phyloP scores from a whole-genome alignment of 108 stramenopile species.

The Cyclotella kingstonii region DNA sequence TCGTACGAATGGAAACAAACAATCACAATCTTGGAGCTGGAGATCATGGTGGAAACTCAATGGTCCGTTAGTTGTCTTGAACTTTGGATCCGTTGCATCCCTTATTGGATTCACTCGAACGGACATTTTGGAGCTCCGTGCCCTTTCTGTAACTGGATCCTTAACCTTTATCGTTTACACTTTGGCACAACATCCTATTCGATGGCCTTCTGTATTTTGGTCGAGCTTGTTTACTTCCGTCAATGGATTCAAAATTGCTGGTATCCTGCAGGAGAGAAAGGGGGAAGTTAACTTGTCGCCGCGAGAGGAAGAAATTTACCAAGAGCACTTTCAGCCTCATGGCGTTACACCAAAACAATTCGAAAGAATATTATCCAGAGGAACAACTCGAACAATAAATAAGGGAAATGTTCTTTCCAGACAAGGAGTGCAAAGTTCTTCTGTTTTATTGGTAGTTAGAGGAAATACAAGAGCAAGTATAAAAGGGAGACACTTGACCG shows the following conservation, averaged over 20 bases:
- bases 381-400: conserved; percentile 35
- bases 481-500: conserved; percentile 64
- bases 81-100: conserved; percentile 71
- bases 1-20: too few species aligned
- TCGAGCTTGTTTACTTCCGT: conserved; percentile 59
- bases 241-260: conserved; percentile 60
- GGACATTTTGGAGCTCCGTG: conserved; percentile 82
- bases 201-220: conserved; percentile 56
- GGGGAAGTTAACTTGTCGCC: conserved; percentile 50
- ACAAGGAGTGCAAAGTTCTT: conserved; percentile 46
- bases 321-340: conserved; percentile 71
- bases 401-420: conserved; percentile 49
- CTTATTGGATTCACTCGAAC: conserved; percentile 71
- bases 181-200: conserved; percentile 40
- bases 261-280: conserved; percentile 67
- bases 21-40: conserved; percentile 41
- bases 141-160: conserved; percentile 55
- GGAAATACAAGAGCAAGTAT: conserved; percentile 62
- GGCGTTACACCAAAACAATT: conserved; percentile 86
- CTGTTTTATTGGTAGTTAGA: conserved; percentile 64
- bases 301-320: conserved; percentile 58
- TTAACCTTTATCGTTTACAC: conserved; percentile 50
- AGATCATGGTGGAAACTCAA: conserved; percentile 55
- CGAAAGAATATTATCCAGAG: conserved; percentile 45
- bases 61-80: conserved; percentile 56